Conservation (phyloP, 2,329 filamentous ascomycete genomes). For the Apiospora pterosperma region DNA sequence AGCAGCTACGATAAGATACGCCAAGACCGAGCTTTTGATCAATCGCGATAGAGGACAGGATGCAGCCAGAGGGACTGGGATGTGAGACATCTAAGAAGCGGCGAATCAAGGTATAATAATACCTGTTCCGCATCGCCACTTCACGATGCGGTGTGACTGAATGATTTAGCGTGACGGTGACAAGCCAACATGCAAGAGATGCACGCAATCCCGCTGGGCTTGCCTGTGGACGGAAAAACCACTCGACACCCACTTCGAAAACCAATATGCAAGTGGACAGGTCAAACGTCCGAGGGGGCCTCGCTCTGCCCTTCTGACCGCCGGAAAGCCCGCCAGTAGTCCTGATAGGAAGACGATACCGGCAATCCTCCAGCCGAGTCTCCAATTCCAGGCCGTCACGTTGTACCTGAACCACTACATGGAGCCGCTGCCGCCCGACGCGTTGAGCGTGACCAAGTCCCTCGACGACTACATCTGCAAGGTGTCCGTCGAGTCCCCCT, state of each 20-base stretch:
- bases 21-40: not conserved
- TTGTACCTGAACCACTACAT: not conserved
- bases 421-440: not conserved
- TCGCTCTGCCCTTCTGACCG: not conserved
- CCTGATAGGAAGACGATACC: not conserved
- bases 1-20: not conserved
- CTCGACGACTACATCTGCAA: slow-evolving; percentile 1
- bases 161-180: not conserved
- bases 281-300: not conserved
- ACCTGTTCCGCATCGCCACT: not conserved
- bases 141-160: not conserved
- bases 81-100: not conserved
- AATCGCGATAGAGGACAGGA: not conserved
- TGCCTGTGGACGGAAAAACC: not conserved
- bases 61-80: not conserved
- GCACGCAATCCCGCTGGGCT: not conserved
- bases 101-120: not conserved
- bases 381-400: not conserved
- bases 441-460: not conserved
- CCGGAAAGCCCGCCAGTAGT: not conserved
- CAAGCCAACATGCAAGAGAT: not conserved
- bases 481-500: not conserved
- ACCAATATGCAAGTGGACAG: not conserved
- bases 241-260: not conserved
- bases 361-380: not conserved